Evolutionary conservation across 768 basidiomycete genomes (phyloP), one percentile per base, ranked within the genome.

Genomic region (Suillus subalutaceus): DNA sequence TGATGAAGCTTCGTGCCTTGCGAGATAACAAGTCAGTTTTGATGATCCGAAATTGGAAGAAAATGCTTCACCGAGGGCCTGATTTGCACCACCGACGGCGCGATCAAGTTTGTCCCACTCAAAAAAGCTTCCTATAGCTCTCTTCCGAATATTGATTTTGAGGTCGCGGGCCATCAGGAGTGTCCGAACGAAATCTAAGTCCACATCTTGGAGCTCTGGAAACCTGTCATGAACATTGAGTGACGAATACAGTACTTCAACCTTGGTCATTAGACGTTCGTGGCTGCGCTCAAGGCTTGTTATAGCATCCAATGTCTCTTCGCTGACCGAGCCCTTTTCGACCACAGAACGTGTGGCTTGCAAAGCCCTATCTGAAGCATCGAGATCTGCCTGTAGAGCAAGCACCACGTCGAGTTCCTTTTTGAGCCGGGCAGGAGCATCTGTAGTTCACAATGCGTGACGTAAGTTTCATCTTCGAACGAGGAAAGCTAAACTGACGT

Each of bases 171-270:
- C 43, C 43, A 44, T 20, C 0, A 44, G 18, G 7, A 44, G 43
- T 20, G 43, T 44, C 0, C 3, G 8, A 44, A 44, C 1, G 7
- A 44, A 44, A 44, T 44, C 43, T 20, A 44, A 44, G 43, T 44
- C 43, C 0, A 44, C 43, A 44, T 20, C 43, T 44, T 44, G 43
- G 0, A 44, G 43, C 3, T 44, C 43, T 44, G 43, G 43, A 44
- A 44, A 44, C 43, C 43, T 44, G 3, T 44, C 43, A 20, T 44
- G 43, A 1, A 44, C 18, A 20, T 44, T 44, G 2, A 44, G 43
- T 74, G 79, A 76, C 0, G 70, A 46, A 68, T 80, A 82, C 0
- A 82, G 67, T 1, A 62, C 68, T 37, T 82, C 79, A 0, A 78
- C 74, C 61, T 75, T 61, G 1, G 68, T 61, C 12, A 69, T 68